Evolutionary conservation across 306 rosid species (phyloP).

Genomic region (Trichosanthes cucumerina): DNA sequence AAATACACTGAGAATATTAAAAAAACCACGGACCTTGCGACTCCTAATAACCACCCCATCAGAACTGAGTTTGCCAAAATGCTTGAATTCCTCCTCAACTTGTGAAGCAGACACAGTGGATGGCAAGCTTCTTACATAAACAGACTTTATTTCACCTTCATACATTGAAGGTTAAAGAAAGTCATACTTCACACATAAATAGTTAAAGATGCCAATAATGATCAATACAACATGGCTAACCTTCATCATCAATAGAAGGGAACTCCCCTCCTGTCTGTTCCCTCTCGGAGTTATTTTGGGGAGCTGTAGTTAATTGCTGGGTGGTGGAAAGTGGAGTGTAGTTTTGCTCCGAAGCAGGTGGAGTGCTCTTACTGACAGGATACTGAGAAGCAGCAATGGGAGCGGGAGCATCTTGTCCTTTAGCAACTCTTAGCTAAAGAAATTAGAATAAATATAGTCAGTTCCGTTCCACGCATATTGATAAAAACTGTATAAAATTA

Average conservation of each 20-base stretch:
- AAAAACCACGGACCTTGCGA: conserved; percentile 55
- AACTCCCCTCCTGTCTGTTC: conserved; percentile 30
- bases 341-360: conserved; percentile 31
- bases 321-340: conserved; percentile 17
- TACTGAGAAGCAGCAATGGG: conserved; percentile 23
- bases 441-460: conserved; percentile 23
- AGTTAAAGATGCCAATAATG: not conserved
- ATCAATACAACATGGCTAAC: conserved; percentile 15
- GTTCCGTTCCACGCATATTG: conserved; percentile 8
- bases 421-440: conserved; percentile 65
- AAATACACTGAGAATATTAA: not conserved
- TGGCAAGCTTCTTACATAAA: conserved; percentile 78
- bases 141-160: conserved; percentile 77
- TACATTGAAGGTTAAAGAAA: not conserved
- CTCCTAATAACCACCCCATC: conserved; percentile 89
- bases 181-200: not conserved
- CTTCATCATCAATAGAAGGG: conserved; percentile 30
- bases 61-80: conserved; percentile 68
- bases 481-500: not conserved
- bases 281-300: conserved; percentile 22
- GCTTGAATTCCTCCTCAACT: conserved; percentile 72
- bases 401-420: conserved; percentile 41
- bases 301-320: conserved; percentile 18
- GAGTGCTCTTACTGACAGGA: conserved; percentile 23
- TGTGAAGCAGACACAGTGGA: conserved; percentile 68